These are phyloP conservation scores for Leishmania gerbilli DNA, from an alignment of 208 protist genomes.

Conservation along the genomic window DNA sequence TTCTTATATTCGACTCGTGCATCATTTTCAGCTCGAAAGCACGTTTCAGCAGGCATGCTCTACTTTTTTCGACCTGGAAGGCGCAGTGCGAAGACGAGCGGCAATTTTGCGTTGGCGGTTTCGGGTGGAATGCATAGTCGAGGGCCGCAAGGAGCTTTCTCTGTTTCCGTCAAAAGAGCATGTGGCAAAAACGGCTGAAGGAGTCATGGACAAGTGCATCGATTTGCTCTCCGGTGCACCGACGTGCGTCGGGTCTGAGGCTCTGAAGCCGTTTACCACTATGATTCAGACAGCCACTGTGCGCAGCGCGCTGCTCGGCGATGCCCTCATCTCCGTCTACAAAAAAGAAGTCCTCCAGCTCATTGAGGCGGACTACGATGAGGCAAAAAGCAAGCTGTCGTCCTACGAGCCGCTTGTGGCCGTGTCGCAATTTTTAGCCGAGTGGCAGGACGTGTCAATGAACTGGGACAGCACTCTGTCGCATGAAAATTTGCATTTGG, in stretches of 20 bases:
- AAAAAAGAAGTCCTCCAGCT: constrained; percentile 21
- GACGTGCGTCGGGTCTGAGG: constrained; percentile 30
- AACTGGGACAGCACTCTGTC: constrained; percentile 27
- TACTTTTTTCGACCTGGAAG: constrained; percentile 62
- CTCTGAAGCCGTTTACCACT: constrained; percentile 7
- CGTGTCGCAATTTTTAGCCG: constrained; percentile 37
- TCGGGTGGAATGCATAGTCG: constrained; percentile 64
- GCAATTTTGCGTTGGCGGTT: constrained; percentile 66
- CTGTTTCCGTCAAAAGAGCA: constrained; percentile 55
- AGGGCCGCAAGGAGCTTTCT: constrained; percentile 33
- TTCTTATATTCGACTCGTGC: constrained; percentile 71
- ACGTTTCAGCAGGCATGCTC: constrained; percentile 68
- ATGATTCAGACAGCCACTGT: constrained; percentile 14
- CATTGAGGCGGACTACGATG: constrained; percentile 42
- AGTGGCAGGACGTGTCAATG: constrained; percentile 37
- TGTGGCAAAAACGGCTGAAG: constrained; percentile 34
- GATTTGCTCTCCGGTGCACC: constrained; percentile 28
- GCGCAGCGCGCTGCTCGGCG: constrained; percentile 12
- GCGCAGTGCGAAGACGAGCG: constrained; percentile 34
- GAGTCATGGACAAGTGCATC: constrained; percentile 45
- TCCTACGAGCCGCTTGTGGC: constrained; percentile 38
- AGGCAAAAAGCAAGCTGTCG: constrained; percentile 30
- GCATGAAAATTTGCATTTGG: constrained; percentile 8
- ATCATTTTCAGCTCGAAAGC: constrained; percentile 79
- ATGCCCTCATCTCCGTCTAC: constrained; percentile 32